Evolutionary conservation across 441 rosid species (phyloP), one percentile per base, ranked within the genome.

Genomic region (Dalechampia spathulata): DNA sequence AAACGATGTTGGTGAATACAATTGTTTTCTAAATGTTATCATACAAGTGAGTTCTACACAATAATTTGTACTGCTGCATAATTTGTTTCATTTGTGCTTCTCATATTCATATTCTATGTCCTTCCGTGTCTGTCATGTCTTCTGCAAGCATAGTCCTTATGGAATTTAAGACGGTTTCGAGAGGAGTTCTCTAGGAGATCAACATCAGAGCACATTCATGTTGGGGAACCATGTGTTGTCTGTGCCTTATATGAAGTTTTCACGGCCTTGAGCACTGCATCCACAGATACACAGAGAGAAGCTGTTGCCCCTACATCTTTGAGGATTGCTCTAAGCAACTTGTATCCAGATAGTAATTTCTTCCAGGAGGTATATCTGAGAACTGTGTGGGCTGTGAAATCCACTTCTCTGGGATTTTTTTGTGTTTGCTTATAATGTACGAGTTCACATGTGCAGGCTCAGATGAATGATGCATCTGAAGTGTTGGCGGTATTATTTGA

Each of bases 391-490:
- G n/a, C 44, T 39, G 27, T 43, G 59, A 38, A 44, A 39, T 23
- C 17, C 51, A 16, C 14, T 36, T 36, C 44, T 16, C 21, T 39
- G 10, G 53, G 49, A 37, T 32, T 58, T 26, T 48, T 32, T 11
- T 30, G 25, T 70, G 25, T 8, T 48, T 56, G 26, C 11, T 21
- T 34, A 39, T 39, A 15, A 49, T 7, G 37, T 25, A n/a, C 38
- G 27, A 49, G 22, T 40, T 40, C 21, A 40, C 13, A 8, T 28
- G 10, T 46, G 57, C 94, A 92, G 99, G 96, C 82, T 63, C 92
- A 92, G 78, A 92, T 92, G 99, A 92, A 92, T 62, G 99, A 92
- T 74, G 96, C 99, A 63, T 86, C 96, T 58, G 98, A 92, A 82
- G 98, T 92, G 34, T 65, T 92, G 74, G 86, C 61, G 16, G 98